phyloP scores from a whole-genome alignment of 108 stramenopile species.

The Ochromonas danica region DNA sequence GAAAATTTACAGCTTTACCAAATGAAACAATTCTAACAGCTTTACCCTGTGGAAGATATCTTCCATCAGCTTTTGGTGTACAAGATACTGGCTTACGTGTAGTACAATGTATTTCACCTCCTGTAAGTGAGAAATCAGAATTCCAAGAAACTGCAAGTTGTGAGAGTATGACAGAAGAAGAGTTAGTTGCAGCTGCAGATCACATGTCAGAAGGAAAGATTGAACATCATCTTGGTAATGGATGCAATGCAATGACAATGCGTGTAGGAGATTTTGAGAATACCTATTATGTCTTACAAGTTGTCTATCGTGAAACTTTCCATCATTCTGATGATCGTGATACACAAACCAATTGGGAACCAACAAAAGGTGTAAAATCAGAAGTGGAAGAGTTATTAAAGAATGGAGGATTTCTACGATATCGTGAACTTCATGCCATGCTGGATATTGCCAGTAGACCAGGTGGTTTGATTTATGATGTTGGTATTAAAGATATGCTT shows the following conservation, averaged over 20 bases:
- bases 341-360: not conserved
- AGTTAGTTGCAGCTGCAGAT: no score
- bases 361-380: not conserved
- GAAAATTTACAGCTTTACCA: not conserved
- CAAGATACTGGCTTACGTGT: not conserved
- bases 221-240: not conserved
- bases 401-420: not conserved
- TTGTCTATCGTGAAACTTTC: not conserved
- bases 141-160: not conserved
- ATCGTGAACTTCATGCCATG: not conserved
- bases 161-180: no score
- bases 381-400: not conserved
- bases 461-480: not conserved
- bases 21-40: constrained; percentile 5
- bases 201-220: not conserved
- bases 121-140: not conserved
- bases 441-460: not conserved
- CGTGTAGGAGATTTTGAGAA: not conserved
- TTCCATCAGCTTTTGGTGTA: not conserved
- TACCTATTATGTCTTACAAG: not conserved
- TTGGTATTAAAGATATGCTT: not conserved
- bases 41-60: not conserved
- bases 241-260: not conserved
- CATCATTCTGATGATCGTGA: not conserved
- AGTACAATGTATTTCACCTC: not conserved